A percentile compares a stretch with the other conserved stretches of the same genome.
phyloP scores from a whole-genome alignment of 208 protist species.

The Trypanosoma grayi region DNA sequence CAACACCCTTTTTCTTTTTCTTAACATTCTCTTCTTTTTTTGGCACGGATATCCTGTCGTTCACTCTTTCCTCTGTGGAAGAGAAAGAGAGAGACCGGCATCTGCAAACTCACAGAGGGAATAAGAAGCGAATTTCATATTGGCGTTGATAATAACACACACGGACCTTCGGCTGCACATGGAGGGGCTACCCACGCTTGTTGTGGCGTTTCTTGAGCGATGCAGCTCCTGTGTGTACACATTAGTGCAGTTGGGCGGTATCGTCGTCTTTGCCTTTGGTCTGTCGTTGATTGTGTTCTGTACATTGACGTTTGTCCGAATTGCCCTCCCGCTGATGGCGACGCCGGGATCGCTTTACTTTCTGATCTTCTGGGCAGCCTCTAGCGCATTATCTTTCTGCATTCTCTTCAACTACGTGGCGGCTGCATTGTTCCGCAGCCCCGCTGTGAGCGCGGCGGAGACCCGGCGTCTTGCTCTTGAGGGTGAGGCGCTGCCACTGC shows the following conservation, averaged over 20 bases:
- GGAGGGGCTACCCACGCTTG: neutral
- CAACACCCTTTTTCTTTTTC: no score
- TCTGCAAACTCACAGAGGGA: no score
- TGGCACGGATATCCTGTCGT: no score
- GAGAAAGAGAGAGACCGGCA: no score
- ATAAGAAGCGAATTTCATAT: no score
- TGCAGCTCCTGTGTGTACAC: neutral
- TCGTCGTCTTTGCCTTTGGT: constrained; percentile 23
- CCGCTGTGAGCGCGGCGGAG: constrained; percentile 27
- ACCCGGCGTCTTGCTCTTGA: constrained; percentile 30
- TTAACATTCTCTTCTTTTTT: no score
- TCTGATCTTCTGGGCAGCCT: constrained; percentile 30
- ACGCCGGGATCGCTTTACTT: constrained; percentile 25
- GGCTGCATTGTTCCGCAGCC: constrained; percentile 36
- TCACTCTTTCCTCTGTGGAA: no score
- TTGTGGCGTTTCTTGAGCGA: neutral
- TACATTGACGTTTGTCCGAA: constrained; percentile 35
- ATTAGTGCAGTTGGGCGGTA: constrained; percentile 8
- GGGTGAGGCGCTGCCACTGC: constrained; percentile 28
- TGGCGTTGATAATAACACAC: no score
- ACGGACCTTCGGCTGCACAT: neutral
- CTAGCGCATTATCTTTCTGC: constrained; percentile 49
- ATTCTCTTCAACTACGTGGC: constrained; percentile 73
- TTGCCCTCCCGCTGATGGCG: constrained; percentile 50
- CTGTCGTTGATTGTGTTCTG: constrained; percentile 57